These are phyloP conservation scores for Fagopyrum homotropicum DNA, from an alignment of 148 eudicot genomes.

Conservation along the genomic window DNA sequence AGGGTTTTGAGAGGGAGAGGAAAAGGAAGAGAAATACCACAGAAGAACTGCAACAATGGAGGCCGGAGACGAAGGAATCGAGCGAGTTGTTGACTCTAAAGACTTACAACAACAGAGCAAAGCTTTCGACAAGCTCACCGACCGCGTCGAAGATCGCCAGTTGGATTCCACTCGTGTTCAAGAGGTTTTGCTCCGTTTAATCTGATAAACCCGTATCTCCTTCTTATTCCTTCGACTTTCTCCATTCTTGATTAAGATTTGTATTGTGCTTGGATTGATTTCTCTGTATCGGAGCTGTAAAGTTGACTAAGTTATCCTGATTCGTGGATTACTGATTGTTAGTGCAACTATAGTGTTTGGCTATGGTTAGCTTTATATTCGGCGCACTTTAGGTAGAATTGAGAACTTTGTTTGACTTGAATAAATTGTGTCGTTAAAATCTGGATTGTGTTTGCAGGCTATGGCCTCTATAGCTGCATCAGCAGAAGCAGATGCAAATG, in stretches of 20 bases:
- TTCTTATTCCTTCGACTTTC: background rate
- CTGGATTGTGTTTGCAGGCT: conserved; percentile 33
- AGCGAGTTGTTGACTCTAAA: conserved; percentile 53
- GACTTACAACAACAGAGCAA: conserved; percentile 95
- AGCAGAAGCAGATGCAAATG: conserved; percentile 87
- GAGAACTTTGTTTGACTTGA: background rate
- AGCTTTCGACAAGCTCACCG: conserved; percentile 93
- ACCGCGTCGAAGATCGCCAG: conserved; percentile 96
- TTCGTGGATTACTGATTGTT: background rate
- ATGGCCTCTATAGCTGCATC: conserved; percentile 94
- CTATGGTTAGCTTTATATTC: background rate
- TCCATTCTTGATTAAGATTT: background rate
- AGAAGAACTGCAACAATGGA: conserved; percentile 27
- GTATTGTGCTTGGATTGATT: background rate
- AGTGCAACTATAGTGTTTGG: background rate
- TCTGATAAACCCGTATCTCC: background rate
- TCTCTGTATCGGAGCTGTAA: background rate
- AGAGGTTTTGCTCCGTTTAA: conserved; percentile 31
- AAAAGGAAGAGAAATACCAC: background rate
- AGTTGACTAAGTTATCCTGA: background rate
- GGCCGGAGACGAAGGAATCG: conserved; percentile 66
- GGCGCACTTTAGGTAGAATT: background rate
- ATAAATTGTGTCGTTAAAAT: background rate
- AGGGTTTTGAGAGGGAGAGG: conserved; percentile 1
- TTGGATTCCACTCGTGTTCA: conserved; percentile 92